Conservation (phyloP, 345 rosid species). For the Rubroshorea leprosula region DNA sequence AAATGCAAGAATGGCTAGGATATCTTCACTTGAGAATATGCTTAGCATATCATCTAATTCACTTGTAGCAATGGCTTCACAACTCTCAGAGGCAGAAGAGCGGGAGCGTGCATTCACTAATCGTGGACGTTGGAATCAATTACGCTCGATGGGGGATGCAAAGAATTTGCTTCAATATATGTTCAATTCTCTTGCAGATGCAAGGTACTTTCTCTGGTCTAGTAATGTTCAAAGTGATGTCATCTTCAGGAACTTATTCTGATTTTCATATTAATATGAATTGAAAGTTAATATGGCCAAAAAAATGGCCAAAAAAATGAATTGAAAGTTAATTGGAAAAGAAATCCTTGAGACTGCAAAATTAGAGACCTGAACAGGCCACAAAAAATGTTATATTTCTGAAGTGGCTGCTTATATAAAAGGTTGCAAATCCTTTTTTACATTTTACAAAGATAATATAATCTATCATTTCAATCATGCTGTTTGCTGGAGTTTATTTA, state of each 20-base stretch:
- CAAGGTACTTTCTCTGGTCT: slow-evolving; percentile 46
- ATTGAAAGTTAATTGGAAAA: no score
- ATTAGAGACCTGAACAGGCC: no score
- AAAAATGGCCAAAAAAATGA: no score
- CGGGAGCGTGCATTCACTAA: slow-evolving; percentile 79
- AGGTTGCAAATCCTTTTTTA: no score
- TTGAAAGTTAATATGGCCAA: no score
- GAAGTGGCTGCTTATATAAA: no score
- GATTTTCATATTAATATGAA: no score
- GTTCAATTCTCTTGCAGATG: slow-evolving; percentile 81
- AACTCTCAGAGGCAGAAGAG: slow-evolving; percentile 98
- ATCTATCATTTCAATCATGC: no score
- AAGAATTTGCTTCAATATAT: slow-evolving; percentile 90
- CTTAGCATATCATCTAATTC: slow-evolving; percentile 86
- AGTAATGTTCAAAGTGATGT: not conserved
- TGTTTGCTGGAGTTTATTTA: no score
- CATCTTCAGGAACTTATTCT: not conserved
- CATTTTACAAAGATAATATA: no score
- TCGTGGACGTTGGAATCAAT: slow-evolving; percentile 98
- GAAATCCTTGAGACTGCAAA: no score
- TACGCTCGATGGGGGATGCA: slow-evolving; percentile 98
- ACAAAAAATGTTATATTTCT: no score
- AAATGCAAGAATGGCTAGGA: slow-evolving; percentile 82
- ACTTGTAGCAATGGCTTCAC: slow-evolving; percentile 97
- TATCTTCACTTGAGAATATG: slow-evolving; percentile 92